Base-by-base conservation (phyloP, 139 green algal genomes). In the Tetraselmis chui region DNA sequence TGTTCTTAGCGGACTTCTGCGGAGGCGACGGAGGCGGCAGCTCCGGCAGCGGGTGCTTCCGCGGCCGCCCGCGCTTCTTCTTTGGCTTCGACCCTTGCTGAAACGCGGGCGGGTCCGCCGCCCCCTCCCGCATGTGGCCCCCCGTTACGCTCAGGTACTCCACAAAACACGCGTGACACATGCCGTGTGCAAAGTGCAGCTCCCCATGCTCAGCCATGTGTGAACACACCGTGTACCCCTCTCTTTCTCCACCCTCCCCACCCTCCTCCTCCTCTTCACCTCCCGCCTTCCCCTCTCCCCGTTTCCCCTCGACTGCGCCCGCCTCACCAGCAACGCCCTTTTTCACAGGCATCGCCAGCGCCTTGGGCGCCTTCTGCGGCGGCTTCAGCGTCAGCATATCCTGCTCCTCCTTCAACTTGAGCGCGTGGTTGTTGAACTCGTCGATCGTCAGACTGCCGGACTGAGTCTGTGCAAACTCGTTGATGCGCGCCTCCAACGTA, bases 401-500 rank as follows among this genome's bases (percentile, higher is more conserved):
- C n/a, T 80, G 81, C 78, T 86, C 79, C 80, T 85, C 84, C 24
- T 81, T 78, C 32, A 76, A 75, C 67, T 31, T 24, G n/a, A 32
- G 23, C 2, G 45, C 45, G 45, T 67, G 45, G 45, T 67, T 67
- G 45, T 93, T 86, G 84, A 96, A 94, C 82, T 94, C 88, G 76
- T 86, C 82, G 0, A 88, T 32, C 1, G 92, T 98, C 31, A 97
- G 87, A 2, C 59, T 31, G 27, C 84, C 83, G 1, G 85, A 83
- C 2, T 80, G 30, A 30, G 91, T 97, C 11, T 45, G 58, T 1
- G 88, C 80, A 79, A 99, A 97, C 90, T 99, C 96, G 31, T 80
- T 85, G 28, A 99, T 85, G 0, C 96, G 92, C 82, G 90, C 89
- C 75, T 92, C 89, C 77, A 99, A 86, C 2, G 96, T 99, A 58